Evolutionary conservation across 371 early-diverging fungal genomes (phyloP), one percentile per base, ranked within the genome.

Genomic region (Fennellomyces sp.): DNA sequence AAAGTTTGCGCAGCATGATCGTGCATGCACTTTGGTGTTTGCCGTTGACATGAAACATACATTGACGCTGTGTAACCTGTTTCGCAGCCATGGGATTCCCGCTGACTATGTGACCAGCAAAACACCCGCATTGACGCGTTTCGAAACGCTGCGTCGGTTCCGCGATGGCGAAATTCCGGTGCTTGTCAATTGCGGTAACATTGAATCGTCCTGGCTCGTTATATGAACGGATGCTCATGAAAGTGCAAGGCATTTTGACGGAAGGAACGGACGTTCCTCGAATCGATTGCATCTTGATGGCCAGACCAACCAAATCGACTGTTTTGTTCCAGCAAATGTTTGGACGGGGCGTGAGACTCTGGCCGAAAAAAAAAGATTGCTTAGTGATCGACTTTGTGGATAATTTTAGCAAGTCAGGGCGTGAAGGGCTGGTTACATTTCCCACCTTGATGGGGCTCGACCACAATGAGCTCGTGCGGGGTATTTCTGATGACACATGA

Each of bases 291-390:
- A 80, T 97, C 21, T 56, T 97, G 4, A 86, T 97, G 82, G 94
- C 93, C 0, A 79, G 96, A 6, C 97, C 96, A 0, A 97, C 98
- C 2, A 69, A 81, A 21, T 92, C 92, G 11, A 66, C 76, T 8
- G 90, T 85, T 2, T 78, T 97, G 49, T 90, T 94, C 75, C 93
- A 91, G 65, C 97, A 97, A 72, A 97, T 97, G 97, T 75, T 97
- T 54, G 97, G 97, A 3, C 84, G 97, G 25, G 97, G 97, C 4
- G 78, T 96, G 83, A 82, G 96, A 2, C 58, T 86, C 7, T 67
- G 73, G 58, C 67, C 71, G 2, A 84, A 70, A 5, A 97, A 97
- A 66, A 56, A 69, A 5, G 81, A 91, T 55, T 96, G 97, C 58
- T 72, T 92, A n/a, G 82, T 95, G 0, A 68, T 96, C 36, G 97